A percentile compares a stretch with the other conserved stretches of the same genome.
These are phyloP conservation scores for Aureococcus anophagefferens DNA, from an alignment of 108 stramenopile genomes.

Conservation along the genomic window DNA sequence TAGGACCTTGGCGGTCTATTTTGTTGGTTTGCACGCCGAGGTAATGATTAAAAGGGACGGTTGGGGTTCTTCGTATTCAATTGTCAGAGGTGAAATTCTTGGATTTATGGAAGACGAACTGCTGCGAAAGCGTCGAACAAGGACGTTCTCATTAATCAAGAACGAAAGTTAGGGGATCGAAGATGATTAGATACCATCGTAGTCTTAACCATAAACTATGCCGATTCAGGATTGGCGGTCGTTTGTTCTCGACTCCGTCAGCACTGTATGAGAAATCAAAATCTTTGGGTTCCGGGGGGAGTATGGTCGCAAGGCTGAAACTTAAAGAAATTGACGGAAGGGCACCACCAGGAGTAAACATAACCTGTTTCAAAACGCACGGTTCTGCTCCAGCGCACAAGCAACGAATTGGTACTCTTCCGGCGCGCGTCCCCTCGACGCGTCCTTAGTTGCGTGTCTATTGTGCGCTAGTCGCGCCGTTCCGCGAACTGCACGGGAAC, in stretches of 20 bases:
- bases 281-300: constrained; percentile 62
- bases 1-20: constrained; percentile 87
- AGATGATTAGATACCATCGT: constrained; percentile 99
- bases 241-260: constrained; percentile 71
- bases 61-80: constrained; percentile 96
- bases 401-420: too few species aligned
- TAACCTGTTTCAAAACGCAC: too few species aligned
- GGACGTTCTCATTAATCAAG: constrained; percentile 99
- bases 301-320: constrained; percentile 56
- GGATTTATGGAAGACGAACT: constrained; percentile 96
- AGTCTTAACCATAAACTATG: constrained; percentile 99
- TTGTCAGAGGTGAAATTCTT: constrained; percentile 97
- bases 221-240: constrained; percentile 87
- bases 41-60: constrained; percentile 97
- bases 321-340: constrained; percentile 65
- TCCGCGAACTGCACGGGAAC: too few species aligned
- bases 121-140: constrained; percentile 98
- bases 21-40: constrained; percentile 92
- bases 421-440: too few species aligned
- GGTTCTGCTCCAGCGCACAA: too few species aligned
- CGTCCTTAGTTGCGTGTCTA: too few species aligned
- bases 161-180: constrained; percentile 98
- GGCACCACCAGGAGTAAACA: constrained; percentile 67
- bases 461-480: too few species aligned
- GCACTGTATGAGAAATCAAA: constrained; percentile 95